Base-by-base conservation (phyloP, 179 eudicot genomes). In the Heliamphora pulchella region DNA sequence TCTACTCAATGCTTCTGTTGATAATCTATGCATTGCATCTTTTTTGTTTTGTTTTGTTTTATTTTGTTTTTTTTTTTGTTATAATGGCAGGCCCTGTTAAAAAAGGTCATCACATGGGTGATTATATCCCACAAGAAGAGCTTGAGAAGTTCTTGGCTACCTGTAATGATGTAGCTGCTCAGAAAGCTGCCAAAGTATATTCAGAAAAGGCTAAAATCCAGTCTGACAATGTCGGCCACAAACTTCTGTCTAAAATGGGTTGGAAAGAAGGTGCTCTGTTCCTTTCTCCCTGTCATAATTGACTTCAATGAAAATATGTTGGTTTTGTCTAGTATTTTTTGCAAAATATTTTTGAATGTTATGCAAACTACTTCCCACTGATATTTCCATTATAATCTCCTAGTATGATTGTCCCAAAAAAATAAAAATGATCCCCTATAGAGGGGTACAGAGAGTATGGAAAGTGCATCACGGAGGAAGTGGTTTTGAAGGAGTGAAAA, bases 71-170 rank as follows among this genome's bases (percentile, higher is more conserved):
- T 39, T 66, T 50, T 70, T 67, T 20, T 81, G 59, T 48, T 80
- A 10, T 69, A 17, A 20, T 78, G 44, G 75, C 83, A 86, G 89
- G 82, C 82, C 77, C 88, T 61, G 80, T 81, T 18, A 96, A 94
- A 84, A 90, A 90, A 80, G 99, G 99, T 70, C 99, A 96, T 88
- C 99, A 96, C 85, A 96, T 96, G 99, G 99, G 98, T 71, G 98
- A 96, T 83, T 96, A 92, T 85, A 96, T 96, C 75, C 99, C 99
- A 41, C 91, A 44, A 1, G 98, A 94, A 79, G 99, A 96, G 86
- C 97, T 96, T 55, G 94, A 90, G 67, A 91, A 87, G 82, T 96
- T 96, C 86, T 71, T 96, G 94, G 88, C 99, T 47, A 87, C 83
- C 62, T 96, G 99, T 80, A 92, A 89, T 72, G 99, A 96, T 84